These are phyloP conservation scores for Microdochium bolleyi DNA, from an alignment of 2,329 filamentous ascomycete genomes.

Conservation along the genomic window DNA sequence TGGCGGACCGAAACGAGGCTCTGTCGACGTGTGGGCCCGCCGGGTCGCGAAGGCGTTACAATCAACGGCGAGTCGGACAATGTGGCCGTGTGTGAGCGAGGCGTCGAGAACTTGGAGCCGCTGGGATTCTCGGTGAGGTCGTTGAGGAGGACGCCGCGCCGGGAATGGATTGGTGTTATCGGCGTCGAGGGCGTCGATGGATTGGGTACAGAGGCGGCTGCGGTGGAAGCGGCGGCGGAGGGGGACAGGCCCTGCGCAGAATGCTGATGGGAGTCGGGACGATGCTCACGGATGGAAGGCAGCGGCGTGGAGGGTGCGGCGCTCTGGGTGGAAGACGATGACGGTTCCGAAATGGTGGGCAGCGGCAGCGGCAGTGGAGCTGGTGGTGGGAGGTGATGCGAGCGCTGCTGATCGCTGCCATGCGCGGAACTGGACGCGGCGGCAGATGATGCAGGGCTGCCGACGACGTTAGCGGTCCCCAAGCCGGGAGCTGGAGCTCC, in stretches of 20 bases:
- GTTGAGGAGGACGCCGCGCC: not conserved
- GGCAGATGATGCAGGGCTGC: not conserved
- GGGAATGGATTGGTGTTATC: not conserved
- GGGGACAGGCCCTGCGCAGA: not conserved
- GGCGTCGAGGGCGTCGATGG: not conserved
- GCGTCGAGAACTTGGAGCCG: not conserved
- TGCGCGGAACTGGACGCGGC: not conserved
- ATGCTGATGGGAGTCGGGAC: not conserved
- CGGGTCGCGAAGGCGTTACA: constrained; percentile 16
- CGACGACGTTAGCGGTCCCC: not conserved
- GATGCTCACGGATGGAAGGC: not conserved
- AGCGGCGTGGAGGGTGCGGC: not conserved
- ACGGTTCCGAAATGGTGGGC: not conserved
- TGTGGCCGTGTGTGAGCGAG: not conserved
- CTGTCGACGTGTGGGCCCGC: constrained; percentile 27
- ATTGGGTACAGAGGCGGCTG: not conserved
- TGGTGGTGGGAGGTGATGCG: not conserved
- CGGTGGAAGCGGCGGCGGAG: not conserved
- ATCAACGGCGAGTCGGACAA: constrained; percentile 6
- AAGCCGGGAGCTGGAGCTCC: not conserved
- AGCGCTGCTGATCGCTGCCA: not conserved
- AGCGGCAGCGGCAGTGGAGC: not conserved
- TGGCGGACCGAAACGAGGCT: constrained; percentile 36
- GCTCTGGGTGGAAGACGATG: not conserved
- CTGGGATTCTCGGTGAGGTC: not conserved